phyloP scores from a whole-genome alignment of 179 eudicot species.

The Beta lomatogona region DNA sequence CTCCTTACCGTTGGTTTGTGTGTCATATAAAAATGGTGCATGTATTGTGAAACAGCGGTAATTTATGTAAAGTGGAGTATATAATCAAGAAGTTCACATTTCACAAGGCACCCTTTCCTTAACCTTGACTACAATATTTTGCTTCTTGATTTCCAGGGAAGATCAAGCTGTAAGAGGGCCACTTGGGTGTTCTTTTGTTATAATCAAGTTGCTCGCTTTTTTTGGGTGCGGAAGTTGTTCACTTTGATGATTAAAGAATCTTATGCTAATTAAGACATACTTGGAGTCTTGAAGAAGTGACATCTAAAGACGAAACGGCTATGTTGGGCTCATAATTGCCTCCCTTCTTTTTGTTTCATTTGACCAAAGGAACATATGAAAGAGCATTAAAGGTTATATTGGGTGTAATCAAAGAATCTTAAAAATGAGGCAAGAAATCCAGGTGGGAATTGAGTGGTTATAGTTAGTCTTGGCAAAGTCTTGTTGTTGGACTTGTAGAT shows the following conservation, averaged over 20 bases:
- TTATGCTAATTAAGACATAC: constrained; percentile 1
- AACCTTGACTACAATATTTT: constrained; percentile 8
- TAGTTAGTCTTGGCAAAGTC: no score
- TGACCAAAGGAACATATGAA: background rate
- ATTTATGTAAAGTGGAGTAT: no score
- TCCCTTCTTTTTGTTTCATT: background rate
- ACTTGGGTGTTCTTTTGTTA: constrained; percentile 5
- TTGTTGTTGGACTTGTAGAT: no score
- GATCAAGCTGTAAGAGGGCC: constrained; percentile 18
- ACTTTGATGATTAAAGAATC: constrained; percentile 1
- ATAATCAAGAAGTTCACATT: no score
- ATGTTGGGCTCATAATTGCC: constrained; percentile 1
- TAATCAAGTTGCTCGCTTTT: constrained; percentile 12
- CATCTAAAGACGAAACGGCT: background rate
- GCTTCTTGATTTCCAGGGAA: constrained; percentile 22
- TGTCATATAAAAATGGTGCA: no score
- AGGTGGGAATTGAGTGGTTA: no score
- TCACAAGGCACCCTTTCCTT: background rate
- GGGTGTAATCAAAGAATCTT: no score
- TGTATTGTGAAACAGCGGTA: no score
- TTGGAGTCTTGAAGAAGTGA: constrained; percentile 14
- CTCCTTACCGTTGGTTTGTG: no score
- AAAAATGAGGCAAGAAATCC: no score
- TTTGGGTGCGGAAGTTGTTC: background rate
- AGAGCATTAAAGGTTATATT: no score